Base-by-base conservation (phyloP, 2,329 filamentous ascomycete species). In the Chrysosporium keratinophilum region DNA sequence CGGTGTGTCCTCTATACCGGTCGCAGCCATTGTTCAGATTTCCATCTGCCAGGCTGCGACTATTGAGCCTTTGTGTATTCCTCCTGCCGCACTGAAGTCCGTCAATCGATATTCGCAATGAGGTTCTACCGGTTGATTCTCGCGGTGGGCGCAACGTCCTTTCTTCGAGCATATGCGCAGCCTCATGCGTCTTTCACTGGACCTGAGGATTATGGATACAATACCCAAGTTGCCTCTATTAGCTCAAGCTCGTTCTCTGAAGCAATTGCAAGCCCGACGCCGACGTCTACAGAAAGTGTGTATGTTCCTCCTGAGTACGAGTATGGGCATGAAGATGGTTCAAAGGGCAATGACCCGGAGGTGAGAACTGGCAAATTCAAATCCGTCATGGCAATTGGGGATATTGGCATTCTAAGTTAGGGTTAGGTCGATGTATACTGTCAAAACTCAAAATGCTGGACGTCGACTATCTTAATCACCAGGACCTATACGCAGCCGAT, bases 401-500 rank as follows among this genome's bases (percentile, higher is more conserved):
- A 19, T 5, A 17, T 41, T 2, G 2, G 17, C 2, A 14, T 28
- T 40, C 46, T 49, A 37, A 49, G 19, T 5, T 28, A n/a, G 5
- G 2, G 28, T 7, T 15, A 49, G 46, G 19, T 20, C 12, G 20
- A 31, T 5, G 19, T 14, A 40, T 31, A 49, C 20, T 49, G 46
- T 15, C 17, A 11, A 7, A 10, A 49, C 31, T 46, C 50, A 12
- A 33, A 19, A 28, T 52, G 50, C 34, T 33, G 40, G 39, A 52
- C 50, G 12, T 46, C 50, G 33, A 52, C 41, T 7, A 37, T 39
- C 6, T 20, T 46, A 14, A 52, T 23, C 2, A 52, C 50, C n/a
- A 28, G 42, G 20, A 52, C 50, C 11, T 42, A 42, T 15, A 45
- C 50, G 23, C 17, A 5, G 6, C 41, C 40, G 12, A 28, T 12